Conservation (phyloP, 176 grass and related monocot species). For the Oryza nivara region DNA sequence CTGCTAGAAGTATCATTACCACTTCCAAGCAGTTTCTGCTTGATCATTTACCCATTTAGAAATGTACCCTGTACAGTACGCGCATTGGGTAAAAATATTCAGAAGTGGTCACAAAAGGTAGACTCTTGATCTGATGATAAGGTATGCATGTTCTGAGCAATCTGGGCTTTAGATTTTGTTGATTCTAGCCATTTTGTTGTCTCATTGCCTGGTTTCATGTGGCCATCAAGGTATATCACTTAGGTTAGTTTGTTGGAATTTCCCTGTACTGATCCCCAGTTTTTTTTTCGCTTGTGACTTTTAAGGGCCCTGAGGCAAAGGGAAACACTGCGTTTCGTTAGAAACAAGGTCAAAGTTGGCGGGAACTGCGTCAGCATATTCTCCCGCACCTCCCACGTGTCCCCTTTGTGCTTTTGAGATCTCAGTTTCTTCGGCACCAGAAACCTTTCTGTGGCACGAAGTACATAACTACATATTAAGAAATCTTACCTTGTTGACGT, state of each 20-base stretch:
- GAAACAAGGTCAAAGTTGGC: neutral
- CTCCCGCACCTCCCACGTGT: neutral
- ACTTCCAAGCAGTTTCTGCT: constrained; percentile 2
- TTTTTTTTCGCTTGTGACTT: too few species aligned
- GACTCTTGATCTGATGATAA: neutral
- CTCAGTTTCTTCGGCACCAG: neutral
- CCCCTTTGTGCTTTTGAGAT: neutral
- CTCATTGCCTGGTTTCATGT: neutral
- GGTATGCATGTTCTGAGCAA: neutral
- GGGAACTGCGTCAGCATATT: neutral
- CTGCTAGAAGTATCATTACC: neutral
- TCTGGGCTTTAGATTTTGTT: neutral
- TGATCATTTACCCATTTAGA: neutral
- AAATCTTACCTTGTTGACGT: neutral
- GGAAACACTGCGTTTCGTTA: neutral
- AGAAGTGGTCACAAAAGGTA: neutral
- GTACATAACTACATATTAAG: neutral
- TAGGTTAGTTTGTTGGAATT: neutral
- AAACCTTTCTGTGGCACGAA: neutral
- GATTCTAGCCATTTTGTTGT: neutral
- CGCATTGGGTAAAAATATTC: neutral
- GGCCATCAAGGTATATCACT: neutral
- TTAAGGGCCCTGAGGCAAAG: too few species aligned
- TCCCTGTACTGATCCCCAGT: neutral
- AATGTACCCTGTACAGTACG: neutral